Conservation (phyloP, 495 filamentous ascomycete species). For the Zalerion maritima region DNA sequence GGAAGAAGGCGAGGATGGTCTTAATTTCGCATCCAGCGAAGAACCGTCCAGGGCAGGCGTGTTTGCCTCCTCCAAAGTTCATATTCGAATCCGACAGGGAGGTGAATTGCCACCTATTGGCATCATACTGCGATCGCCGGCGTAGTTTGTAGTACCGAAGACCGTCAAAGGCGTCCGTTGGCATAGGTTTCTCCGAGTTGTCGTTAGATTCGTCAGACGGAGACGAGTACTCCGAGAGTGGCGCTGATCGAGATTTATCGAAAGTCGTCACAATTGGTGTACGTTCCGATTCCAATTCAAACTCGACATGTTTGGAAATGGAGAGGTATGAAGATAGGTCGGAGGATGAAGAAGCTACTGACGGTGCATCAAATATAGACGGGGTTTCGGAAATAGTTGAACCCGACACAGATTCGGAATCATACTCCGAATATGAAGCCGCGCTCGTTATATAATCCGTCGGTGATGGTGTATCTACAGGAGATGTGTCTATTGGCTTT, state of each 20-base stretch:
- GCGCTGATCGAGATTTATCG: conserved; percentile 1
- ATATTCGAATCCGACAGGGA: conserved; percentile 27
- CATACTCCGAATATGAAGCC: no score
- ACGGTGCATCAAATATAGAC: conserved; percentile 1
- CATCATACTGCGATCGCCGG: conserved; percentile 12
- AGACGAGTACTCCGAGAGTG: conserved; percentile 17
- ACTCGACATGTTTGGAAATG: no score
- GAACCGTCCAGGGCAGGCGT: conserved; percentile 41
- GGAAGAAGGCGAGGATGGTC: conserved; percentile 23
- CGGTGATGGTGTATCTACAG: no score
- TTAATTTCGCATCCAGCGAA: conserved; percentile 38
- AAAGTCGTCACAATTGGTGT: background rate
- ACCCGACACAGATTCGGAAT: no score
- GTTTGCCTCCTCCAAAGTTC: conserved; percentile 37
- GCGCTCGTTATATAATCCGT: no score
- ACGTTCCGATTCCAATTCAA: no score
- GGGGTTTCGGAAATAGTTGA: conserved; percentile 1
- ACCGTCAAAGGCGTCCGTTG: conserved; percentile 38
- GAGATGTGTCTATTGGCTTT: background rate
- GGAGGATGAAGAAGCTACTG: no score
- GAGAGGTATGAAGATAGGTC: no score
- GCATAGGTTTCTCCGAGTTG: no score
- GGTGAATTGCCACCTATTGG: conserved; percentile 26
- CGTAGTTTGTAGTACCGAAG: conserved; percentile 36
- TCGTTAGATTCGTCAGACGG: no score